Evolutionary conservation across 2,329 filamentous ascomycete species (phyloP).

Genomic region (Didymosphaeria variabile): DNA sequence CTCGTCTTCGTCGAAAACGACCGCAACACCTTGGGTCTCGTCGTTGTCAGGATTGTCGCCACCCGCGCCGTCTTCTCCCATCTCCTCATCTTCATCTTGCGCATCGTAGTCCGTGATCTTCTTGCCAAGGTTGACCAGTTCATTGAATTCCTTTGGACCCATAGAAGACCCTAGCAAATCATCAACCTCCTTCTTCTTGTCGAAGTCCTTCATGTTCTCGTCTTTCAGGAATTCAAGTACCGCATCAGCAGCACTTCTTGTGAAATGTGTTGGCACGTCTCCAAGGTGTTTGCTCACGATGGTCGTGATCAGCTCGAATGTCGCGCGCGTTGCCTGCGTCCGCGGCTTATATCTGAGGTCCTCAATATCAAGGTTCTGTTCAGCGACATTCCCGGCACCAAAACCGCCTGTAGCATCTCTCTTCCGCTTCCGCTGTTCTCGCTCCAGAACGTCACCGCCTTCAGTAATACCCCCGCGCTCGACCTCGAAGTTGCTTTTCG

Average conservation of each 20-base stretch:
- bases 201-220: conserved; percentile 93
- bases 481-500: conserved; percentile 71
- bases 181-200: conserved; percentile 98
- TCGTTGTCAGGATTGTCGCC: conserved; percentile 75
- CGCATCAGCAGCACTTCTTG: conserved; percentile 92
- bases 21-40: conserved; percentile 94
- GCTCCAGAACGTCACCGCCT: conserved; percentile 81
- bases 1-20: conserved; percentile 94
- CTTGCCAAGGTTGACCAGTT: conserved; percentile 94
- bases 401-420: conserved; percentile 70
- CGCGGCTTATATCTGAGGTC: conserved; percentile 91
- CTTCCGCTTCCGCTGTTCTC: conserved; percentile 88
- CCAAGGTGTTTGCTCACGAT: conserved; percentile 88
- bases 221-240: conserved; percentile 93
- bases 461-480: conserved; percentile 80
- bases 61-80: conserved; percentile 70
- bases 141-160: conserved; percentile 92
- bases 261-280: conserved; percentile 90
- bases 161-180: conserved; percentile 87
- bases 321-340: conserved; percentile 88
- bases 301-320: conserved; percentile 93
- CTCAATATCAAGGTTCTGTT: conserved; percentile 86
- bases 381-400: conserved; percentile 77
- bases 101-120: conserved; percentile 99
- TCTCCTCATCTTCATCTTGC: conserved; percentile 88